Evolutionary conservation across 306 rosid genomes (phyloP).

Genomic region (Quercus parvula): DNA sequence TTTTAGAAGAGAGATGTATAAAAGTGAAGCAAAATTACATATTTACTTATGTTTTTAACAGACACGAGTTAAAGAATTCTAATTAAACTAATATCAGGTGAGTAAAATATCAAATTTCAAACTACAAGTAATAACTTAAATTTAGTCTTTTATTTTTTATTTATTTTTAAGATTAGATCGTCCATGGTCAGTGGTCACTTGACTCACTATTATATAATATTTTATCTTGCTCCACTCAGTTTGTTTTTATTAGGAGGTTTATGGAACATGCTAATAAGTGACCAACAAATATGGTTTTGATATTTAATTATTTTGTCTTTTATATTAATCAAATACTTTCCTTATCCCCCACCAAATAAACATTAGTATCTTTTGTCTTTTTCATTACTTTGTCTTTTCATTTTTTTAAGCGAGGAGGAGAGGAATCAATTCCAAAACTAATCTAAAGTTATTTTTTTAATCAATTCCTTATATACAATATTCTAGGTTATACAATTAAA

Average conservation of each 20-base stretch:
- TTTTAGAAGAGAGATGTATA: fast-evolving
- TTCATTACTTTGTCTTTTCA: background rate
- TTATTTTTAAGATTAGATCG: too few species aligned
- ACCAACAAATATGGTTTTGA: background rate
- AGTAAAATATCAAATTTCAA: too few species aligned
- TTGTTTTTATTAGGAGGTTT: too few species aligned
- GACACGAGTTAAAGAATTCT: fast-evolving
- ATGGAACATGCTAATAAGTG: too few species aligned
- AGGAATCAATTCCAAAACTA: background rate
- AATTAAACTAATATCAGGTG: too few species aligned
- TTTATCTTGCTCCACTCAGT: too few species aligned
- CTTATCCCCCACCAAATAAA: background rate
- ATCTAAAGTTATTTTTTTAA: background rate
- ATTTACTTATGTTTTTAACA: too few species aligned
- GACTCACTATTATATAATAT: too few species aligned
- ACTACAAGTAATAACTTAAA: too few species aligned
- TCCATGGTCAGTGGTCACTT: too few species aligned
- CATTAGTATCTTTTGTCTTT: background rate
- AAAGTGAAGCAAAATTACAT: too few species aligned
- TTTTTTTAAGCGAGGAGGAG: background rate
- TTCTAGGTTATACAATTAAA: background rate
- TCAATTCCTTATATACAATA: background rate
- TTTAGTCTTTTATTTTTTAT: too few species aligned
- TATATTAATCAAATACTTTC: background rate
- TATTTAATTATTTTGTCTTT: background rate